These are phyloP conservation scores for Monilinia laxa DNA, from an alignment of 2,329 filamentous ascomycete genomes.

Conservation along the genomic window DNA sequence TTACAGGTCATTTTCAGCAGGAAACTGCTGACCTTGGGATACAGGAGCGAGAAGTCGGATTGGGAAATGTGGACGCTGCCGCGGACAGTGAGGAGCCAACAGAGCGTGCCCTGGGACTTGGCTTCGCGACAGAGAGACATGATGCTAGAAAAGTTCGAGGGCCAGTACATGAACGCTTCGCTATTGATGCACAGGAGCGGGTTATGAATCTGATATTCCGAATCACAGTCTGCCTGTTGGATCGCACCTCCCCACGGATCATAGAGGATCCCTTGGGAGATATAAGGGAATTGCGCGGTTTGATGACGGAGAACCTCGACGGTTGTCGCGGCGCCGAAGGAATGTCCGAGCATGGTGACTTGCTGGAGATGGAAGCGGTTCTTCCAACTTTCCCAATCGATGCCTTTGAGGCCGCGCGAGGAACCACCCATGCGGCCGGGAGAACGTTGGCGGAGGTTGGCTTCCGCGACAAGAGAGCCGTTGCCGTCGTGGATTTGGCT, in stretches of 20 bases:
- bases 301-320: conserved; percentile 58
- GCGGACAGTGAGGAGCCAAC: conserved; percentile 53
- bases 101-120: conserved; percentile 46
- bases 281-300: conserved; percentile 52
- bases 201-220: conserved; percentile 47
- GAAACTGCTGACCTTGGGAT: conserved; percentile 56
- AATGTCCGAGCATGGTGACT: conserved; percentile 64
- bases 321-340: conserved; percentile 64
- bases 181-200: conserved; percentile 64
- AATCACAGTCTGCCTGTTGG: conserved; percentile 46
- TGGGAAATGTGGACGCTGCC: conserved; percentile 66
- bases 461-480: conserved; percentile 50
- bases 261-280: conserved; percentile 64
- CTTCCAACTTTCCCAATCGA: conserved; percentile 58
- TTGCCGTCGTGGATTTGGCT: conserved; percentile 54
- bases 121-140: conserved; percentile 57
- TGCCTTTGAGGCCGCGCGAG: conserved; percentile 55
- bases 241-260: conserved; percentile 61
- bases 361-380: conserved; percentile 54
- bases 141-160: conserved; percentile 59
- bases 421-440: conserved; percentile 57
- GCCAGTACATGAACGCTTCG: conserved; percentile 71
- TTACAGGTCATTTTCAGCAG: conserved; percentile 64
- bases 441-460: conserved; percentile 54
- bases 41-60: conserved; percentile 65